Conservation (phyloP, 495 filamentous ascomycete species). For the Penicillium simplicissimum region DNA sequence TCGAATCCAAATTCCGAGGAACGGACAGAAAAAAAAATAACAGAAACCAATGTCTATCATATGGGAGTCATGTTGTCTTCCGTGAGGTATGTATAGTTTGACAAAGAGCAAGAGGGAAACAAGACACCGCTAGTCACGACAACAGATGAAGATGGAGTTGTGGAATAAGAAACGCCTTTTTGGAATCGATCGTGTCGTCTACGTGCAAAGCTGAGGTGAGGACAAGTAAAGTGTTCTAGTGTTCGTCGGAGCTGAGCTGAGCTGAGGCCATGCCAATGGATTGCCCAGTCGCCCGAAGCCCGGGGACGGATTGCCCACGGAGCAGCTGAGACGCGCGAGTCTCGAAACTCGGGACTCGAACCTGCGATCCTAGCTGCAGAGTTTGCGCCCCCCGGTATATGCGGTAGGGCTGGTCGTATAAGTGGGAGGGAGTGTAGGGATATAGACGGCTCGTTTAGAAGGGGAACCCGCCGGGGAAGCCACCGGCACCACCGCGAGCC, state of each 20-base stretch:
- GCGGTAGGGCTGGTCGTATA: neutral
- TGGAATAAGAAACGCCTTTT: conserved; percentile 8
- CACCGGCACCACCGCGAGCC: conserved; percentile 31
- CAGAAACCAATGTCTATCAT: conserved; percentile 11
- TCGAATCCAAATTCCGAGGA: neutral
- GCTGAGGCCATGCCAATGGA: neutral
- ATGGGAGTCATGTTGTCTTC: conserved; percentile 18
- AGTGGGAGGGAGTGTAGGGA: neutral
- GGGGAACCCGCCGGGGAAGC: conserved; percentile 44
- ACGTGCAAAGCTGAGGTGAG: neutral
- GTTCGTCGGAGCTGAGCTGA: neutral
- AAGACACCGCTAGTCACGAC: neutral
- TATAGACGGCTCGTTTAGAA: conserved; percentile 31
- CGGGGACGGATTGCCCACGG: neutral
- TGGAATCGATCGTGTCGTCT: neutral
- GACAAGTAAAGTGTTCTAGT: neutral
- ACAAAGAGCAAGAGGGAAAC: neutral
- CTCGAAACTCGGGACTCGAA: neutral
- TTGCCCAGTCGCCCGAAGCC: neutral
- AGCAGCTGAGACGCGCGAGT: neutral
- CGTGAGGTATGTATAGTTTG: conserved; percentile 9
- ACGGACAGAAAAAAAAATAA: neutral
- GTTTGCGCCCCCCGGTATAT: neutral
- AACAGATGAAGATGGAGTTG: conserved; percentile 1
- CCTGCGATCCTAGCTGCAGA: neutral